These are phyloP conservation scores for Madurella fahalii DNA, from an alignment of 2,329 filamentous ascomycete species.

Conservation along the genomic window DNA sequence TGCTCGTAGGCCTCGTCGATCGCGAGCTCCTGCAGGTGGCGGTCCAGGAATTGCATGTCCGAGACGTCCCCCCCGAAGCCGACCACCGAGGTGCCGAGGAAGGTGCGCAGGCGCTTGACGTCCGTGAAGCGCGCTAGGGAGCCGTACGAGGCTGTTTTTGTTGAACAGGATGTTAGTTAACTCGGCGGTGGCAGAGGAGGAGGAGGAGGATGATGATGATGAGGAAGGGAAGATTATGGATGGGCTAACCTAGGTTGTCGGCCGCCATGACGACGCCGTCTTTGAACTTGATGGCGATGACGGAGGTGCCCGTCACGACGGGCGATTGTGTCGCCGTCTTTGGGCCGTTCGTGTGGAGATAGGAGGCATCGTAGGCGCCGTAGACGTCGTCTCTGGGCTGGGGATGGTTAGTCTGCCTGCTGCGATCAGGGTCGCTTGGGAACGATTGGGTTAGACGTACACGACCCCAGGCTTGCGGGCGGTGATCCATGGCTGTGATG, in stretches of 20 bases:
- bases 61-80: slow-evolving; percentile 96
- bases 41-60: slow-evolving; percentile 98
- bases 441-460: slow-evolving; percentile 43
- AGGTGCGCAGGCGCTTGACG: slow-evolving; percentile 89
- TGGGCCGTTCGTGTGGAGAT: slow-evolving; percentile 67
- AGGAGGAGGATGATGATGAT: slow-evolving; percentile 6
- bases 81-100: slow-evolving; percentile 77
- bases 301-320: slow-evolving; percentile 93
- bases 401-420: slow-evolving; percentile 8
- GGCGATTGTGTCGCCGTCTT: slow-evolving; percentile 87
- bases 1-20: slow-evolving; percentile 81
- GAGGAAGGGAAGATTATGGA: slow-evolving; percentile 1
- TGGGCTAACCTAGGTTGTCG: slow-evolving; percentile 77
- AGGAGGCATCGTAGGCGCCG: slow-evolving; percentile 84
- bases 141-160: slow-evolving; percentile 82
- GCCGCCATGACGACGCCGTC: slow-evolving; percentile 94
- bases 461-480: slow-evolving; percentile 69
- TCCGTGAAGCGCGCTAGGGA: slow-evolving; percentile 95
- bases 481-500: slow-evolving; percentile 58
- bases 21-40: slow-evolving; percentile 79
- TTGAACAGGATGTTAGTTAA: neutral
- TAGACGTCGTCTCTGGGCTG: slow-evolving; percentile 98
- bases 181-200: neutral
- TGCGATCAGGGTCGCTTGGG: neutral
- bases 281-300: slow-evolving; percentile 92